A percentile compares a stretch with the other conserved stretches of the same genome.
phyloP scores from a whole-genome alignment of 2,329 filamentous ascomycete species.

The Nigrospora oryzae region DNA sequence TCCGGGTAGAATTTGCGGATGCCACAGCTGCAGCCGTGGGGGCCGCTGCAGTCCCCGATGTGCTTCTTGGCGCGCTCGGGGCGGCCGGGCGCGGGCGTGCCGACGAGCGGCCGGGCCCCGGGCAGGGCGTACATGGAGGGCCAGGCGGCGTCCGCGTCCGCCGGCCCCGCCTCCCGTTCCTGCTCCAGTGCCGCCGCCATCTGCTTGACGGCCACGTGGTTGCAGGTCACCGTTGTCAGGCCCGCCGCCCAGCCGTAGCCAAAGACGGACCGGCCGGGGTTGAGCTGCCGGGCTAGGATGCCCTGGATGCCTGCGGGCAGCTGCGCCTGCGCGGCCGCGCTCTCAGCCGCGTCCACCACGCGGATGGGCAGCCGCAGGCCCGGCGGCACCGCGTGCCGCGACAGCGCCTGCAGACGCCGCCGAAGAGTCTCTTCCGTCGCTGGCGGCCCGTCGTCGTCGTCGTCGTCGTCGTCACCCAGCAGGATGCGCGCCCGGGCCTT shows the following conservation, averaged over 20 bases:
- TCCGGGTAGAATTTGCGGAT: slow-evolving; percentile 12
- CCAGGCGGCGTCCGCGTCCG: slow-evolving; percentile 13
- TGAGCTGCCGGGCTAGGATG: slow-evolving; percentile 26
- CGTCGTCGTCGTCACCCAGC: slow-evolving; percentile 25
- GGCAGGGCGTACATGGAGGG: slow-evolving; percentile 21
- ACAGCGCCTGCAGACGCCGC: slow-evolving; percentile 23
- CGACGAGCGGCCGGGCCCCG: slow-evolving; percentile 19
- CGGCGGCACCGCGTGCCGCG: slow-evolving; percentile 26
- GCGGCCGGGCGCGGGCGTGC: slow-evolving; percentile 11
- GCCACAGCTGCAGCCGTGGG: slow-evolving; percentile 15
- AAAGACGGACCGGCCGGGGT: slow-evolving; percentile 59
- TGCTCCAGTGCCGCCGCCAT: slow-evolving; percentile 40
- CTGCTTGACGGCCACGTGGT: slow-evolving; percentile 57
- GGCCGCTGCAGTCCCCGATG: slow-evolving; percentile 17
- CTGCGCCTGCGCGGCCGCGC: slow-evolving; percentile 8
- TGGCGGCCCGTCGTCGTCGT: background rate
- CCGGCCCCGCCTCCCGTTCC: too few species aligned
- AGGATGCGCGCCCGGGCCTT: slow-evolving; percentile 50
- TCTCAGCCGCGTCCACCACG: slow-evolving; percentile 39
- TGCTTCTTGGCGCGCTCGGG: slow-evolving; percentile 15
- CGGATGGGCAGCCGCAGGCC: slow-evolving; percentile 46
- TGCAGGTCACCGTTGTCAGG: slow-evolving; percentile 62
- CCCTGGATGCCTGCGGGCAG: slow-evolving; percentile 20
- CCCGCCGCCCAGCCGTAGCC: slow-evolving; percentile 59
- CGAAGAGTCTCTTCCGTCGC: slow-evolving; percentile 15